Percentiles rank a stretch among this genome's conserved stretches.
phyloP scores from a whole-genome alignment of 129 eudicot species.

The Artemisia argyi region DNA sequence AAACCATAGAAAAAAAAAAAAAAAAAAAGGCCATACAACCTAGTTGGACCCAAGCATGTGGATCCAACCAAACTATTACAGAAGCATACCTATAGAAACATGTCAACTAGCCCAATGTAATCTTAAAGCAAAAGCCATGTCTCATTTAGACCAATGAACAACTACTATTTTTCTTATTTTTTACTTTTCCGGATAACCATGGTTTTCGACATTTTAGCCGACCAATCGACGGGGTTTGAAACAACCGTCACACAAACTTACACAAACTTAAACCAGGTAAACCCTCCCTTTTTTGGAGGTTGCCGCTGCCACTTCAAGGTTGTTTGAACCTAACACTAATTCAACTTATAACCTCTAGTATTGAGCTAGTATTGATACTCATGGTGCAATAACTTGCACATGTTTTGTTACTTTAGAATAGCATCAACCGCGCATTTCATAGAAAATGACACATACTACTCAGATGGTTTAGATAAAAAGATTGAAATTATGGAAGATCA shows the following conservation, averaged over 20 bases:
- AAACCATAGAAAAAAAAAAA: background rate
- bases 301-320: too few relatives aligned
- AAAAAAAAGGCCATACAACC: background rate
- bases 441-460: background rate
- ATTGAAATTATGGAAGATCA: background rate
- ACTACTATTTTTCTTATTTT: background rate
- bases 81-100: slow-evolving; percentile 1
- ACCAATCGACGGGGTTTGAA: too few relatives aligned
- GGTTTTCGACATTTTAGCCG: too few relatives aligned
- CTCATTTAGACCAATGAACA: slow-evolving; percentile 10
- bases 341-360: too few relatives aligned
- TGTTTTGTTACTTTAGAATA: slow-evolving; percentile 8
- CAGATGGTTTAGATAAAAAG: background rate
- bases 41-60: background rate
- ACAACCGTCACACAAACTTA: too few relatives aligned
- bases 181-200: too few relatives aligned
- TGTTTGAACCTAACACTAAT: too few relatives aligned
- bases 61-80: background rate
- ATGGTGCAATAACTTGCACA: slow-evolving; percentile 20
- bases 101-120: slow-evolving; percentile 4
- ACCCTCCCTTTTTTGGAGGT: too few relatives aligned
- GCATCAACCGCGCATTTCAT: background rate
- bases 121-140: slow-evolving; percentile 19
- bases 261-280: too few relatives aligned
- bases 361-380: slow-evolving; percentile 1